Evolutionary conservation across 495 filamentous ascomycete genomes (phyloP), one percentile per base, ranked within the genome.

Genomic region (Aspergillus sclerotioniger): DNA sequence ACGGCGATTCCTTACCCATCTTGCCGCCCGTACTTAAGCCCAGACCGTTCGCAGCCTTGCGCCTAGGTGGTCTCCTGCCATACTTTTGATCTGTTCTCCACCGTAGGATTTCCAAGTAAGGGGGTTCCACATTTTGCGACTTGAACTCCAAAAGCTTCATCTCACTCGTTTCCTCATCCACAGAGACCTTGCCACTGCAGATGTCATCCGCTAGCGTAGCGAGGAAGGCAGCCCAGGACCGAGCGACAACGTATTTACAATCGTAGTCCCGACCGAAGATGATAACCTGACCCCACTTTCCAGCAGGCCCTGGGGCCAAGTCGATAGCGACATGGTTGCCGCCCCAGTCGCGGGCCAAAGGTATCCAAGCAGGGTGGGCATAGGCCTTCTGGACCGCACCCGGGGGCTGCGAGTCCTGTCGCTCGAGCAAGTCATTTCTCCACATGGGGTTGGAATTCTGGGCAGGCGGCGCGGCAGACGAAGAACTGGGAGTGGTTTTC

Each of bases 251-350:
- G 65, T 94, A 98, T 74, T 98, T 99, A 74, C 90, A 95, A 71
- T 99, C 94, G 71, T 96, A 99, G 73, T 99, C 94, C 21, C 94
- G 89, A 39, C 94, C 94, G 60, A 96, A 96, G 44, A 99, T 83
- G 63, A 99, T 96, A 49, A 99, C 83, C 67, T 99, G 94, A 47
- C 94, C 94, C 92, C 94, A 99, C 72, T 84, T 85, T 19, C 94
- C 94, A 15, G 83, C 82, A 3, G 94, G 90, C 2, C 94, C 95
- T 35, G 94, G 94, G 19, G 95, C 91, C 48, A 99, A 82, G 72
- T 99, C 94, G 32, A 96, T 85, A 13, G 92, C 92, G 64, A 99
- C 79, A 76, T 93, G 91, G 81, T 99, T 99, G 64, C 94, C 94
- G 64, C 94, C 94, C 94, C 94, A 99, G 71, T 99, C 94, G 54